Evolutionary conservation across 2,329 filamentous ascomycete genomes (phyloP).

Genomic region (Talaromyces sp.): DNA sequence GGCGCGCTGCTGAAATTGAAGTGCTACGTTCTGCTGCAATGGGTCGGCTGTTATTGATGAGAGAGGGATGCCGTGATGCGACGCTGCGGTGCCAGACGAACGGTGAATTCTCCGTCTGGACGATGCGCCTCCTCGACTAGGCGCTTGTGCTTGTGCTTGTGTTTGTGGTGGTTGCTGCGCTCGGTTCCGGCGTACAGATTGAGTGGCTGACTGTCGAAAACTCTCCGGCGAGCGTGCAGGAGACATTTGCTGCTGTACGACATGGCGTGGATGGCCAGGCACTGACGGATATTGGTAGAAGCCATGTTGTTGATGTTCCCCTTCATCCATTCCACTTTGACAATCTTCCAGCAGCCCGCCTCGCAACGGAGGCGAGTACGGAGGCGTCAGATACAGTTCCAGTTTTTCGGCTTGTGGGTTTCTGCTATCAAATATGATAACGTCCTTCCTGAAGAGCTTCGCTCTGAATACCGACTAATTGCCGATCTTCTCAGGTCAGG

Average conservation of each 20-base stretch:
- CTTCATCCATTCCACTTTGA: constrained; percentile 72
- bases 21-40: constrained; percentile 48
- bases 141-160: neutral
- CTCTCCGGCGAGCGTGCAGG: constrained; percentile 47
- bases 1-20: constrained; percentile 62
- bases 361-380: constrained; percentile 61
- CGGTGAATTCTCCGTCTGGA: constrained; percentile 9
- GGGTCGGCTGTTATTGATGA: constrained; percentile 28
- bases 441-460: neutral
- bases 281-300: constrained; percentile 58
- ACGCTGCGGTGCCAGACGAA: constrained; percentile 31
- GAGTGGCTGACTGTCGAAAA: constrained; percentile 32
- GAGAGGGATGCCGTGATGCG: constrained; percentile 21
- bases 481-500: neutral
- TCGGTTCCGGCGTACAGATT: constrained; percentile 3
- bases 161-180: neutral
- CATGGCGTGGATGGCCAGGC: constrained; percentile 47
- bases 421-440: neutral
- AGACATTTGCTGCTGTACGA: constrained; percentile 44
- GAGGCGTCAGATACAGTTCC: constrained; percentile 61
- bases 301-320: constrained; percentile 66
- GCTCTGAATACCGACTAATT: neutral
- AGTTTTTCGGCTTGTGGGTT: constrained; percentile 51
- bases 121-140: neutral
- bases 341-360: constrained; percentile 52